These are phyloP conservation scores for Ehretia macrophylla DNA, from an alignment of 257 asterid species.

Conservation along the genomic window DNA sequence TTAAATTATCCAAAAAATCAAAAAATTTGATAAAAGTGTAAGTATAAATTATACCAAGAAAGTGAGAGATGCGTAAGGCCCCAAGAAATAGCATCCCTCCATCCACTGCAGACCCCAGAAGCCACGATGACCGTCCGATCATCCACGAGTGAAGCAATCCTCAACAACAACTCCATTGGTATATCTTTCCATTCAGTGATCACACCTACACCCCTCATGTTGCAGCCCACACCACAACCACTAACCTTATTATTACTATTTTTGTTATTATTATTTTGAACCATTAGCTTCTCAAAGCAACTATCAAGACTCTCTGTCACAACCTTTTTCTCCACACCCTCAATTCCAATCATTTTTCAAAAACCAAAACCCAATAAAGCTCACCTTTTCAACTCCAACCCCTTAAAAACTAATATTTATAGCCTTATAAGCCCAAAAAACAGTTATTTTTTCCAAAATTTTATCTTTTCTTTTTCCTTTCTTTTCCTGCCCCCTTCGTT, in stretches of 20 bases:
- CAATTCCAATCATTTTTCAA: conserved; percentile 1
- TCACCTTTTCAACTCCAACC: neutral
- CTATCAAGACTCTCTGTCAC: conserved; percentile 48
- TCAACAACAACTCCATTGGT: conserved; percentile 75
- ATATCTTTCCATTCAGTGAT: conserved; percentile 90
- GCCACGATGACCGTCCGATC: conserved; percentile 85
- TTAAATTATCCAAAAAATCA: neutral
- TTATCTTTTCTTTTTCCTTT: neutral
- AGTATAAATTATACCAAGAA: conserved; percentile 56
- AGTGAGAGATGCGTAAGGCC: conserved; percentile 76
- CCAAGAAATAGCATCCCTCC: conserved; percentile 94
- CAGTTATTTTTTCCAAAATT: neutral
- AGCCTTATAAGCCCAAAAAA: neutral
- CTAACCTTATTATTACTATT: conserved; percentile 1
- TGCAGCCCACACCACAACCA: conserved; percentile 18
- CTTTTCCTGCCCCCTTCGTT: neutral
- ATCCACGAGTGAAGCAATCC: conserved; percentile 76
- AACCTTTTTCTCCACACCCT: conserved; percentile 15
- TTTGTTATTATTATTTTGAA: conserved; percentile 22
- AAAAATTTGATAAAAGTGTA: neutral
- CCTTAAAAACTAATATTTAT: conserved; percentile 1
- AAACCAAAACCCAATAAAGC: conserved; percentile 3
- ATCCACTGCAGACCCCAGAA: conserved; percentile 93
- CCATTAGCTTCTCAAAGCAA: conserved; percentile 71
- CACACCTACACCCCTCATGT: conserved; percentile 46